Evolutionary conservation across 73 alveolate genomes (phyloP).

Genomic region (Strombidium stylifer): DNA sequence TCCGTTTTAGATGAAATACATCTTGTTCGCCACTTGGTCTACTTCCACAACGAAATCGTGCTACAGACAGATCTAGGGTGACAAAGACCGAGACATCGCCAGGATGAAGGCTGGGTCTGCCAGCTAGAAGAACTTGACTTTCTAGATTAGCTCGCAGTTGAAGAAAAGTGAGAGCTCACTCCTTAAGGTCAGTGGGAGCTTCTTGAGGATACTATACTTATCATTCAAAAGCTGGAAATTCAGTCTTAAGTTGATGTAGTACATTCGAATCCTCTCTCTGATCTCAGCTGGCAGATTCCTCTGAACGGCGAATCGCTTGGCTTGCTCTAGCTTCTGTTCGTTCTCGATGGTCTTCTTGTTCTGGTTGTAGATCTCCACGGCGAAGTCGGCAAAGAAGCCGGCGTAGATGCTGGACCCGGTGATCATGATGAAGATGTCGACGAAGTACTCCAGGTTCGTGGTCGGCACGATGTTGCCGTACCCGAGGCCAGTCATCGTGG

Average conservation of each 20-base stretch:
- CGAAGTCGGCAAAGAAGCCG: constrained; percentile 46
- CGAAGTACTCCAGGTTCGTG: constrained; percentile 41
- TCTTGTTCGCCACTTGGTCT: constrained; percentile 51
- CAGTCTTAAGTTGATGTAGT: constrained; percentile 34
- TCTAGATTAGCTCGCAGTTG: constrained; percentile 41
- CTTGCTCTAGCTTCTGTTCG: constrained; percentile 36
- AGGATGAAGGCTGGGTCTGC: constrained; percentile 57
- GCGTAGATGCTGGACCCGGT: constrained; percentile 57
- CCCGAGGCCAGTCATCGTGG: constrained; percentile 64
- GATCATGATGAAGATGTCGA: constrained; percentile 50
- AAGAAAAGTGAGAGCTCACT: constrained; percentile 51
- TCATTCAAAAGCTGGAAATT: constrained; percentile 20
- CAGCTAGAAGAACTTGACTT: constrained; percentile 53
- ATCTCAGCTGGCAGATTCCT: constrained; percentile 36
- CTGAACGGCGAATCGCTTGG: constrained; percentile 43
- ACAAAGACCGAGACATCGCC: constrained; percentile 25
- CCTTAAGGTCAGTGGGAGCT: constrained; percentile 46
- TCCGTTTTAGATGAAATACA: constrained; percentile 59
- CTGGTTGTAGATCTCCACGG: constrained; percentile 21
- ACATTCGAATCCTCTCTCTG: constrained; percentile 19
- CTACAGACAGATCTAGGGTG: constrained; percentile 28
- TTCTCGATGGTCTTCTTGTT: constrained; percentile 43
- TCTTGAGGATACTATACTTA: constrained; percentile 18
- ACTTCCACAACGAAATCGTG: constrained; percentile 29
- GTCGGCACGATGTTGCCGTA: constrained; percentile 44